phyloP scores from a whole-genome alignment of 805 yeast genomes.

The Candida qinlingensis region DNA sequence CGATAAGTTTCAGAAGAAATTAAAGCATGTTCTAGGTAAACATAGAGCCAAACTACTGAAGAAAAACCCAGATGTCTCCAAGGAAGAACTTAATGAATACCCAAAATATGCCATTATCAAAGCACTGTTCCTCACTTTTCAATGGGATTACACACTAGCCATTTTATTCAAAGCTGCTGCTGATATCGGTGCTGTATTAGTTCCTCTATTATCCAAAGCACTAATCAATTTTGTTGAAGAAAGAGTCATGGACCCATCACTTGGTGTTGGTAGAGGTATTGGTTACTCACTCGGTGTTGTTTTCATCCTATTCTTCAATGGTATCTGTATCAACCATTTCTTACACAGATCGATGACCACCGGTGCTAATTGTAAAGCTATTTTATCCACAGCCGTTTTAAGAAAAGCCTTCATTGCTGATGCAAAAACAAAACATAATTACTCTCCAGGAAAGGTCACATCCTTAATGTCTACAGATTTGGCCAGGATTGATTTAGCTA shows the following conservation, averaged over 20 bases:
- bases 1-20: slow-evolving; percentile 29
- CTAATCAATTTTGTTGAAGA: slow-evolving; percentile 50
- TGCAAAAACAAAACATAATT: slow-evolving; percentile 47
- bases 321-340: slow-evolving; percentile 43
- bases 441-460: slow-evolving; percentile 59
- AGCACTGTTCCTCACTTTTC: slow-evolving; percentile 47
- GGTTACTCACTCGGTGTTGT: slow-evolving; percentile 57
- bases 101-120: slow-evolving; percentile 33
- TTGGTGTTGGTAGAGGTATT: slow-evolving; percentile 42
- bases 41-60: slow-evolving; percentile 27
- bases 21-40: slow-evolving; percentile 29
- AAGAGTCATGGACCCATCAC: slow-evolving; percentile 34
- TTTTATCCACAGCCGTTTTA: slow-evolving; percentile 58
- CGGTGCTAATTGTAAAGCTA: slow-evolving; percentile 64
- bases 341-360: slow-evolving; percentile 46
- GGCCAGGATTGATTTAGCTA: slow-evolving; percentile 65
- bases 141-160: slow-evolving; percentile 36
- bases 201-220: slow-evolving; percentile 50
- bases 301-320: slow-evolving; percentile 35
- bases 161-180: slow-evolving; percentile 38
- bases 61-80: slow-evolving; percentile 31
- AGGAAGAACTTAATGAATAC: slow-evolving; percentile 38
- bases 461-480: slow-evolving; percentile 74
- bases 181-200: slow-evolving; percentile 44
- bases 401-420: slow-evolving; percentile 58